Conservation (phyloP, 2,329 filamentous ascomycete genomes). For the Lachnellula arida region DNA sequence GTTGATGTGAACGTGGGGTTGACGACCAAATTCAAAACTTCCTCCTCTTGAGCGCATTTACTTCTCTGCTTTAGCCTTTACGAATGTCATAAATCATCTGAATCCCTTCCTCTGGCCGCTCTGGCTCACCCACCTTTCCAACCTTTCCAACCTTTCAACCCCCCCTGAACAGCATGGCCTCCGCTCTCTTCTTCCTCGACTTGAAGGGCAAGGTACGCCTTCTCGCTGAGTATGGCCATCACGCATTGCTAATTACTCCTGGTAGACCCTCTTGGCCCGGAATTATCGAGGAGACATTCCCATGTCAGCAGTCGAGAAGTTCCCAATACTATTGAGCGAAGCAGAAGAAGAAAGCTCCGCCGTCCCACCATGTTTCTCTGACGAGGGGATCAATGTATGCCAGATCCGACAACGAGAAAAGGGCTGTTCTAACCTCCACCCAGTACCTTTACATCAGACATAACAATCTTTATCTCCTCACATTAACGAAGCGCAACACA, state of each 20-base stretch:
- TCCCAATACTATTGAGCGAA: slow-evolving; percentile 91
- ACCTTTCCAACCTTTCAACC: background rate
- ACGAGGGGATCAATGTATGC: slow-evolving; percentile 93
- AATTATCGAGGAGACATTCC: slow-evolving; percentile 98
- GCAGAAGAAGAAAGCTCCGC: slow-evolving; percentile 98
- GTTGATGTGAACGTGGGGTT: slow-evolving; percentile 23
- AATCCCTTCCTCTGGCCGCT: slow-evolving; percentile 12
- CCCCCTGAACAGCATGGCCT: slow-evolving; percentile 64
- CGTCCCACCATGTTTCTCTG: slow-evolving; percentile 94
- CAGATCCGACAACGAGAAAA: slow-evolving; percentile 1
- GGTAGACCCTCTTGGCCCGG: slow-evolving; percentile 89
- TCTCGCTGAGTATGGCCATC: slow-evolving; percentile 4
- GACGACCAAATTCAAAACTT: slow-evolving; percentile 8
- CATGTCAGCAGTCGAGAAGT: slow-evolving; percentile 98
- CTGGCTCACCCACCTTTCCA: slow-evolving; percentile 11
- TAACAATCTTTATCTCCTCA: slow-evolving; percentile 97
- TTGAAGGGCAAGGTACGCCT: slow-evolving; percentile 92
- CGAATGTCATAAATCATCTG: slow-evolving; percentile 20
- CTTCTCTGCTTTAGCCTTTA: slow-evolving; percentile 1
- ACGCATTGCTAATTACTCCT: slow-evolving; percentile 19
- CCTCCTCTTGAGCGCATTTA: slow-evolving; percentile 4
- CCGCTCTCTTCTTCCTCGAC: slow-evolving; percentile 96
- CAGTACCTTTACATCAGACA: slow-evolving; percentile 99
- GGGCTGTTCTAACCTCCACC: slow-evolving; percentile 11
- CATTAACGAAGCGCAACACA: slow-evolving; percentile 96